Base-by-base conservation (phyloP, 2,329 filamentous ascomycete genomes). In the Diaporthe velutina region DNA sequence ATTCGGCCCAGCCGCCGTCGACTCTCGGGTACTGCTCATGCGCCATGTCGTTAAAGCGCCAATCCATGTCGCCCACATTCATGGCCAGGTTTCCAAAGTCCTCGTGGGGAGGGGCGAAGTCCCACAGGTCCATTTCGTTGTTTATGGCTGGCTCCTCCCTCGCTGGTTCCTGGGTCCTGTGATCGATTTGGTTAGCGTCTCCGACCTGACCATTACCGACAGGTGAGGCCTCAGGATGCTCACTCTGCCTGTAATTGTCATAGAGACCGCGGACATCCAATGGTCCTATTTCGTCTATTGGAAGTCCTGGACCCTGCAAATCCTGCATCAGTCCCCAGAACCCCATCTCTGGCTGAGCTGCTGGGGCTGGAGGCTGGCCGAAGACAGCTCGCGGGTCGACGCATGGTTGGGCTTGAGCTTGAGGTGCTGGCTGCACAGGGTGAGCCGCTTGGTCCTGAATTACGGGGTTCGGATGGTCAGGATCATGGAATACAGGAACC, bases 141-240 rank as follows among this genome's bases (percentile, higher is more conserved):
- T 70, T 64, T 19, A 73, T 33, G 33, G 70, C 60, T 28, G 55
- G 52, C 15, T 50, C 48, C 30, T 66, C 52, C 25, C 25, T 61
- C 60, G 70, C n/a, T 22, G 7, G 22, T 12, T 25, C 48, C 45
- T 7, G 28, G 67, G 9, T 30, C 38, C 74, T 75, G 40, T 66
- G 30, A 57, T 42, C 45, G 57, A 30, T 17, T 30, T 70, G 42
- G 67, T 70, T 64, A 75, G 74, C 74, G 55, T 57, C 74, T 60
- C 48, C 64, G 17, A 35, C 61, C 30, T 35, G 74, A 57, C 33
- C 54, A n/a, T 70, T 52, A 70, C 55, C 64, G 64, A 45, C 55
- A 48, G 64, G 61, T 55, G 45, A 70, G 55, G 55, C 71, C 19
- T 12, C 25, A 70, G 48, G 38, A 50, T 58, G 61, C 71, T 73